phyloP scores from a whole-genome alignment of 2,329 filamentous ascomycete genomes.

The Venturia asperata region DNA sequence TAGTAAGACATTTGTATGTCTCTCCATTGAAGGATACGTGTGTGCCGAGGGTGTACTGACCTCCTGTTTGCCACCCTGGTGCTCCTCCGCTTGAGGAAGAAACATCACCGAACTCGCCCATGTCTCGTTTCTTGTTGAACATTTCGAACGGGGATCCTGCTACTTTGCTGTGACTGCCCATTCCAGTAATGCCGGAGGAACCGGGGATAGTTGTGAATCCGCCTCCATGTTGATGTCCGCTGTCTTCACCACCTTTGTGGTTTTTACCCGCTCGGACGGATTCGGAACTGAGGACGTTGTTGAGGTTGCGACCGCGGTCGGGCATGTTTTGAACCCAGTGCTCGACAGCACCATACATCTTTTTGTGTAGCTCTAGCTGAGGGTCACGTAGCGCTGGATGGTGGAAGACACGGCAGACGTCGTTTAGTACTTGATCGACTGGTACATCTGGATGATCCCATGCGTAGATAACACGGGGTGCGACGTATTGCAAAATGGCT shows the following conservation, averaged over 20 bases:
- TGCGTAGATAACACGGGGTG: conserved; percentile 80
- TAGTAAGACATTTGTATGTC: conserved; percentile 17
- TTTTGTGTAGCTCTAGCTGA: conserved; percentile 68
- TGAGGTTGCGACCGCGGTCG: conserved; percentile 59
- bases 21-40: conserved; percentile 11
- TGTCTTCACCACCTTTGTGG: conserved; percentile 45
- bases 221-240: conserved; percentile 17
- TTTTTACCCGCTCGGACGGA: conserved; percentile 80
- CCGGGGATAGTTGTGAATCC: conserved; percentile 17
- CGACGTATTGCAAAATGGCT: conserved; percentile 71
- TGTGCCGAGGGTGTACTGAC: conserved; percentile 13
- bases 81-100: conserved; percentile 8
- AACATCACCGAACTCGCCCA: conserved; percentile 16
- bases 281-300: conserved; percentile 70
- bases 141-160: conserved; percentile 20
- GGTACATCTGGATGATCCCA: conserved; percentile 84
- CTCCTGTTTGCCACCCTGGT: conserved; percentile 16
- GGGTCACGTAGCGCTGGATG: conserved; percentile 78
- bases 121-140: conserved; percentile 20
- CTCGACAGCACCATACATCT: conserved; percentile 83
- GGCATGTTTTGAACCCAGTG: conserved; percentile 68
- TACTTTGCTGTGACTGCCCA: conserved; percentile 19
- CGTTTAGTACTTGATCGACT: conserved; percentile 74
- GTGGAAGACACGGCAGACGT: conserved; percentile 78
- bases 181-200: conserved; percentile 13